Base-by-base conservation (phyloP, 164 flowering plant genomes). In the Umbilicus rupestris region DNA sequence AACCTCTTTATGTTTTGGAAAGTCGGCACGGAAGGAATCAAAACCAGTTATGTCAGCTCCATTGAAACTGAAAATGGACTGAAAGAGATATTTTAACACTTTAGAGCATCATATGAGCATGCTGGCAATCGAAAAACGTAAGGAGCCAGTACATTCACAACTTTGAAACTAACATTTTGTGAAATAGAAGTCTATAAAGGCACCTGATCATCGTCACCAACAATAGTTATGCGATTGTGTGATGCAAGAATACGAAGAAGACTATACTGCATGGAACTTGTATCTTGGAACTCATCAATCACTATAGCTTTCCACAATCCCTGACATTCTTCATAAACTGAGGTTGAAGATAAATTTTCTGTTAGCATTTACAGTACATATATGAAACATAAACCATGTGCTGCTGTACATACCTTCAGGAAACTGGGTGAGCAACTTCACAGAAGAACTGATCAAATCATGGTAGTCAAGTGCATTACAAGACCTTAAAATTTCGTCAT, bases 151-250 rank as follows among this genome's bases (percentile, higher is more conserved):
- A 55, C 17, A 55, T 55, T 3, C 28, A 37, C 42, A 35, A 16
- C 26, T n/a, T 17, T 2, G 28, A 63, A 33, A 39, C 42, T n/a
- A 22, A 63, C 10, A 37, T n/a, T 35, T 7, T 17, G 2, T 19
- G 24, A 62, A 17, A 16, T 6, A 39, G 35, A 35, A 37, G 6
- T 39, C 14, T 15, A 68, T 6, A 68, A 39, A 17, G 68, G 62
- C 63, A 88, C 98, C 92, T 93, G 98, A 74, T 93, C 98, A 71
- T 93, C 98, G 84, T 93, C 98, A 63, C 98, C 98, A 77, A 93
- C 87, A 75, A 93, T 78, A 65, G 98, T 93, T 67, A 93, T 76
- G 66, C 66, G 75, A 64, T 85, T 80, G 76, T 90, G 96, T 60
- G 97, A 90, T 63, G 89, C 87, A 75, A 93, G 92, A 67, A 78